Base-by-base conservation (phyloP, 495 filamentous ascomycete genomes). In the Talaromyces adpressus region DNA sequence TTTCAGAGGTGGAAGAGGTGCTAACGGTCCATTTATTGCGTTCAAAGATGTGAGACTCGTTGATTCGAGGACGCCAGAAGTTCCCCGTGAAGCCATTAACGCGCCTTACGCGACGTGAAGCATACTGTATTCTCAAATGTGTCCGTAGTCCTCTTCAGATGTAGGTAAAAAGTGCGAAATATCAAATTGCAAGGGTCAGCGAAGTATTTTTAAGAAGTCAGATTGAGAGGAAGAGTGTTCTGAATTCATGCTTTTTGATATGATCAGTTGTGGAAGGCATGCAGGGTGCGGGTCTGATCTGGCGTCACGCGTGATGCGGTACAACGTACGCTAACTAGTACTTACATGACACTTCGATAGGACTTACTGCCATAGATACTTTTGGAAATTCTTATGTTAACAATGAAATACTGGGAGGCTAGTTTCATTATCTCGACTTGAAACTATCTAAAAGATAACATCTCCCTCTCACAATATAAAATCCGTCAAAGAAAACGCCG, bases 41-140 rank as follows among this genome's bases (percentile, higher is more conserved):
- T 77, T 75, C 61, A 77, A 66, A 41, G 73, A 64, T 29, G 67
- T 67, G 8, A 69, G 68, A 62, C 68, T 72, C 67, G 75, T 69
- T 49, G 75, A 67, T 67, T 77, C 72, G 57, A 78, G 70, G 59
- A 69, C 67, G 66, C 66, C 68, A 59, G 69, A 65, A 53, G 65
- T 66, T 63, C 62, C 68, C 57, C 69, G 72, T 64, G 76, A 72
- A 68, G 77, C 69, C 77, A 60, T 60, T 62, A 62, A 52, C 60
- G 60, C 60, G 60, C 27, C 27, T 51, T 51, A 32, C 41, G 60
- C 41, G 23, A 51, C 18, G 32, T 39, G 20, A 47, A 60, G 58
- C 58, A 52, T 49, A 18, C 6, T 49, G 34, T 16, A 56, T 4
- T 56, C n/a, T 27, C 18, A 22, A 29, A 25, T 56, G 22, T 25